Conservation (phyloP, 1,284 basidiomycete species). For the Coniferiporia weirii region DNA sequence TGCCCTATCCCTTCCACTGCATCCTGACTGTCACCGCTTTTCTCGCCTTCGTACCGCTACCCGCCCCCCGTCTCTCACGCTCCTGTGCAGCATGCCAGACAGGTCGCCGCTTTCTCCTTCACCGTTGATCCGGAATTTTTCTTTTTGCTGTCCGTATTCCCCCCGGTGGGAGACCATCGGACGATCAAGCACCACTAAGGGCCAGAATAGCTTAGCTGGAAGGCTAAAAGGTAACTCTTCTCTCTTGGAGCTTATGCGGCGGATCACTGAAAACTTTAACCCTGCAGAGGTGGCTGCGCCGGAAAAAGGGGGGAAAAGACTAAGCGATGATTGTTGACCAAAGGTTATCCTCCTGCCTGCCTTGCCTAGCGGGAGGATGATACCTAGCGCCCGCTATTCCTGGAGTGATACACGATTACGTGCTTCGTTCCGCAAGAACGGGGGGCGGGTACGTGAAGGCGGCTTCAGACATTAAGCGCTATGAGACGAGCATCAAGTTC, state of each 20-base stretch:
- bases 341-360: too few relatives aligned
- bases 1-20: neutral
- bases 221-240: constrained; percentile 19
- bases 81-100: neutral
- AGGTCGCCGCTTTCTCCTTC: neutral
- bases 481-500: neutral
- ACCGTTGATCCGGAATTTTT: constrained; percentile 7
- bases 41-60: too few relatives aligned
- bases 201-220: constrained; percentile 13
- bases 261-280: constrained; percentile 11
- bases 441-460: too few relatives aligned
- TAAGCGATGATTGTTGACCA: neutral
- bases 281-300: neutral
- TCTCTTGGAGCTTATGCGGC: constrained; percentile 16
- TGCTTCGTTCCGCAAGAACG: neutral
- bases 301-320: neutral
- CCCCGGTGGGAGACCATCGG: neutral
- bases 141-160: neutral
- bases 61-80: neutral
- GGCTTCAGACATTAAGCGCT: too few relatives aligned
- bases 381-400: neutral
- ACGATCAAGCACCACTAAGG: neutral
- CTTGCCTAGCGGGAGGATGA: neutral
- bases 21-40: neutral
- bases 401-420: neutral